These are phyloP conservation scores for Aspergillus glaucus DNA, from an alignment of 2,329 filamentous ascomycete genomes.

Conservation along the genomic window DNA sequence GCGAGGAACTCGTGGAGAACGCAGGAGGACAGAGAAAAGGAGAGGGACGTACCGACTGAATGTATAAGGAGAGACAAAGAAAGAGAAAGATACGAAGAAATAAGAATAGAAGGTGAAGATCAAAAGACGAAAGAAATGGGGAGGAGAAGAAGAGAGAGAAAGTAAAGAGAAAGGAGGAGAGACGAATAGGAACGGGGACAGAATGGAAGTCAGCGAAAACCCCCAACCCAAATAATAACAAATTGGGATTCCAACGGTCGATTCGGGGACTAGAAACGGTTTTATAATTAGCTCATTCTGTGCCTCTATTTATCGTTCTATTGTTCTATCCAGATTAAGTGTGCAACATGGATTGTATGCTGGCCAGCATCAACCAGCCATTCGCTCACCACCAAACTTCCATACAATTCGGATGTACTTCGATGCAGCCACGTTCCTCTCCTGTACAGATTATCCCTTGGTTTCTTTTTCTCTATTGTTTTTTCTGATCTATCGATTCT, in stretches of 20 bases:
- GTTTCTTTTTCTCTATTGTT: not conserved
- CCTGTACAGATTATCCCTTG: not conserved
- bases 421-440: not conserved
- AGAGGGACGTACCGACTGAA: slow-evolving; percentile 1
- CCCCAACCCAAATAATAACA: no score
- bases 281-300: no score
- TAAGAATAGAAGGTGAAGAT: slow-evolving; percentile 1
- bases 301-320: no score
- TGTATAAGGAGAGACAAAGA: slow-evolving; percentile 4
- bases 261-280: no score
- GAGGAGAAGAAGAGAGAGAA: slow-evolving; percentile 1
- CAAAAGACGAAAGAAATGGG: slow-evolving; percentile 2
- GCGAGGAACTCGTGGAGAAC: not conserved
- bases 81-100: not conserved
- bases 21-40: slow-evolving; percentile 4
- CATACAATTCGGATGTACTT: not conserved
- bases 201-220: no score
- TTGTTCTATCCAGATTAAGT: no score
- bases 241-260: no score
- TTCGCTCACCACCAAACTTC: not conserved
- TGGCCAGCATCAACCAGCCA: slow-evolving; percentile 2
- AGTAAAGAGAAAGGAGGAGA: slow-evolving; percentile 2
- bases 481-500: not conserved
- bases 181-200: not conserved
- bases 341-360: not conserved